phyloP scores from a whole-genome alignment of 192 early-diverging fungal genomes.

The Hyaloraphidium curvatum region DNA sequence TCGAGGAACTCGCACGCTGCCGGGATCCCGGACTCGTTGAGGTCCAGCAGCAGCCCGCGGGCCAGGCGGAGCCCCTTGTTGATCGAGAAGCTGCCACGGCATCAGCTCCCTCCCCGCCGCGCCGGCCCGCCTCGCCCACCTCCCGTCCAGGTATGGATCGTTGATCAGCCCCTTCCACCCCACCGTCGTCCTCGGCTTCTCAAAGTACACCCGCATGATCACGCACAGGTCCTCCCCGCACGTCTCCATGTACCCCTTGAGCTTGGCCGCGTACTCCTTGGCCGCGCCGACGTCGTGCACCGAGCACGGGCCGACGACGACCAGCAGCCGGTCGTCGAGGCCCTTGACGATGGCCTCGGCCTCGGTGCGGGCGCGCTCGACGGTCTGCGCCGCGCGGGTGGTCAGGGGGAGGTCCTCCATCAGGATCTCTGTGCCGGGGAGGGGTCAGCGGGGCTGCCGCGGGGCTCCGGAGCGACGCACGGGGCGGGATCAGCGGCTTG shows the following conservation, averaged over 20 bases:
- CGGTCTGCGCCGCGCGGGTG: constrained; percentile 49
- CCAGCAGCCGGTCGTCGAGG: constrained; percentile 55
- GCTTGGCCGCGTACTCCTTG: constrained; percentile 43
- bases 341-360: constrained; percentile 48
- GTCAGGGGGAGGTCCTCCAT: constrained; percentile 76
- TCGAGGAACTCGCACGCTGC: constrained; percentile 60
- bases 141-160: constrained; percentile 50
- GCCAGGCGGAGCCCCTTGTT: constrained; percentile 67
- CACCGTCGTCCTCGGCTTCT: constrained; percentile 38
- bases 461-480: background rate
- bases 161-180: constrained; percentile 93
- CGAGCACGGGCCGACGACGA: constrained; percentile 73
- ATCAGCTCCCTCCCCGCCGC: background rate
- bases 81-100: constrained; percentile 34
- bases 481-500: constrained; percentile 63
- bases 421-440: constrained; percentile 38
- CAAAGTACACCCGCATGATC: constrained; percentile 74
- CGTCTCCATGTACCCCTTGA: constrained; percentile 34
- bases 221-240: constrained; percentile 42
- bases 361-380: constrained; percentile 39
- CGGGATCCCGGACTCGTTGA: constrained; percentile 36
- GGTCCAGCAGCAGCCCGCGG: constrained; percentile 44
- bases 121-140: background rate
- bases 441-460: background rate
- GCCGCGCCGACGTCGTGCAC: constrained; percentile 63